Percentiles rank a stretch among this genome's conserved stretches.
Evolutionary conservation across 2,329 filamentous ascomycete species (phyloP).

Genomic region (Aspergillus nomiae): DNA sequence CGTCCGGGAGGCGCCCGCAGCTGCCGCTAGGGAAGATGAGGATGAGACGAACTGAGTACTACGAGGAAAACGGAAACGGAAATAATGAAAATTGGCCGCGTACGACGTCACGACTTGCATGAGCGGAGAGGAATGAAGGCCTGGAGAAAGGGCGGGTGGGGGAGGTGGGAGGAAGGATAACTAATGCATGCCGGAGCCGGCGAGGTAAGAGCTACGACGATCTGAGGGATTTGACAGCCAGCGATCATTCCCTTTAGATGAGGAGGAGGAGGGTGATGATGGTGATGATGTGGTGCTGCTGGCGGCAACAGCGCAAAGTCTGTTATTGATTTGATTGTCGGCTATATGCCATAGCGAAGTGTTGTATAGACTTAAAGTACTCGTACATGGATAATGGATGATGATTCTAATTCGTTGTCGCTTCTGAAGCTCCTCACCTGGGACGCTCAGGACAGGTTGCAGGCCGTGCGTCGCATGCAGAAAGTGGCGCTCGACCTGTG

Average conservation of each 20-base stretch:
- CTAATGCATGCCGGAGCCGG: constrained; percentile 7
- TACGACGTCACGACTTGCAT: constrained; percentile 8
- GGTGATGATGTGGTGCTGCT: neutral
- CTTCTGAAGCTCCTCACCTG: too few relatives aligned
- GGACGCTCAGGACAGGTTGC: constrained; percentile 2
- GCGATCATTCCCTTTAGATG: neutral
- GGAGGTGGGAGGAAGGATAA: neutral
- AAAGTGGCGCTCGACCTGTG: neutral
- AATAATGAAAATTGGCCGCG: neutral
- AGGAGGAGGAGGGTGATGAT: neutral
- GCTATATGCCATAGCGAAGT: neutral
- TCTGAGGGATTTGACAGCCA: constrained; percentile 9
- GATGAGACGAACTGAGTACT: neutral
- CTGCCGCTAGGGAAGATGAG: neutral
- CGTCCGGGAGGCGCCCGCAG: constrained; percentile 43
- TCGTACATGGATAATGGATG: neutral
- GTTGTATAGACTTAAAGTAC: neutral
- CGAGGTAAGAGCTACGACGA: constrained; percentile 12
- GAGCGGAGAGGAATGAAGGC: constrained; percentile 1
- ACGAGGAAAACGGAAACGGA: neutral
- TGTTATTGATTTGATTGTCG: neutral
- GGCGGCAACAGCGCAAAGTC: neutral
- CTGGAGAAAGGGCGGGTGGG: constrained; percentile 1
- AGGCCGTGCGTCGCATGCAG: neutral
- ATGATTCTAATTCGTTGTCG: neutral